A percentile compares a stretch with the other conserved stretches of the same genome.
Evolutionary conservation across 805 yeast genomes (phyloP).

Genomic region (Ogataea neopini): DNA sequence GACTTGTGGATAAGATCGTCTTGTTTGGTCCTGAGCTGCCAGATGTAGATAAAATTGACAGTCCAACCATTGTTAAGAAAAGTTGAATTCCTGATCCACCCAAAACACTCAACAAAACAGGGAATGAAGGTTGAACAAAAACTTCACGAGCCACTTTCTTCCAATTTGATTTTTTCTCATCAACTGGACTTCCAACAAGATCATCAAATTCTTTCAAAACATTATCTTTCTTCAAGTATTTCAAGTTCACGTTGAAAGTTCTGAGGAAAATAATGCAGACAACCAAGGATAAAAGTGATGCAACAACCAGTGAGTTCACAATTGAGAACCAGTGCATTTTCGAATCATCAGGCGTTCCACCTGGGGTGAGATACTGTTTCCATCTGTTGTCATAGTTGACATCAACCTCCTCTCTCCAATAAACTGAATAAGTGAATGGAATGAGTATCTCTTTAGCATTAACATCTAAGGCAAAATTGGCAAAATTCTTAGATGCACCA

Average conservation of each 20-base stretch:
- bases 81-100: conserved; percentile 78
- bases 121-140: conserved; percentile 49
- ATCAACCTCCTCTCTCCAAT: conserved; percentile 80
- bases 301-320: conserved; percentile 68
- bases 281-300: conserved; percentile 57
- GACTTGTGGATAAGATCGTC: conserved; percentile 60
- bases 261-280: conserved; percentile 65
- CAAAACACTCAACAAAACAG: conserved; percentile 52
- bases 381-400: conserved; percentile 70
- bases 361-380: conserved; percentile 53
- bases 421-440: conserved; percentile 82
- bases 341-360: conserved; percentile 48
- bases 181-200: conserved; percentile 12
- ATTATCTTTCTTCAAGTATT: conserved; percentile 17
- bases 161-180: conserved; percentile 43
- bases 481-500: conserved; percentile 62
- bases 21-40: conserved; percentile 63
- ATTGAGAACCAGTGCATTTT: conserved; percentile 79
- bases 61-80: conserved; percentile 62
- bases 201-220: conserved; percentile 19
- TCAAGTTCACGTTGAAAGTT: conserved; percentile 52
- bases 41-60: conserved; percentile 56
- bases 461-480: conserved; percentile 54
- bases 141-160: conserved; percentile 55
- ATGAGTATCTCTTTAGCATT: conserved; percentile 45